A percentile compares a stretch with the other conserved stretches of the same genome.
These are phyloP conservation scores for Fomitopsis pinicola DNA, from an alignment of 1,284 basidiomycete species.

Conservation along the genomic window DNA sequence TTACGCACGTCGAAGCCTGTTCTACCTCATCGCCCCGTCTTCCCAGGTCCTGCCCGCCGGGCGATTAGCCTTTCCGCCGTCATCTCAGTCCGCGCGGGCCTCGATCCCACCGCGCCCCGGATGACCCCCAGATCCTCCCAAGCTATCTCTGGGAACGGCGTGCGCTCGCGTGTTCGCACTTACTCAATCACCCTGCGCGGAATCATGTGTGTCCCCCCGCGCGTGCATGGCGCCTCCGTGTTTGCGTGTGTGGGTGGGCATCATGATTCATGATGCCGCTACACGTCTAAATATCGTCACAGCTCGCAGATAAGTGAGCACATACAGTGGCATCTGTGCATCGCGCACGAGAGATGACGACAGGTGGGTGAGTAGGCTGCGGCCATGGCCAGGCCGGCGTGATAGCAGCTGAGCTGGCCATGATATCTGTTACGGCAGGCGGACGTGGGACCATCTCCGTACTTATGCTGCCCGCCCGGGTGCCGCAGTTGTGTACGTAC, in stretches of 20 bases:
- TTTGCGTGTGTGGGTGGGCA: too few relatives aligned
- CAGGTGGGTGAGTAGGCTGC: not conserved
- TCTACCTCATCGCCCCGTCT: not conserved
- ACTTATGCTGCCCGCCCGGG: not conserved
- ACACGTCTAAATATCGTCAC: too few relatives aligned
- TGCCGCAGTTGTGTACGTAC: not conserved
- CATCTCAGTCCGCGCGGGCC: not conserved
- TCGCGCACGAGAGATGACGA: not conserved
- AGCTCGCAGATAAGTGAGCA: not conserved
- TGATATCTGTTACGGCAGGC: not conserved
- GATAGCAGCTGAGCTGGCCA: not conserved
- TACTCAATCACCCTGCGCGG: too few relatives aligned
- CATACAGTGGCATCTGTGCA: not conserved
- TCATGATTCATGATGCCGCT: too few relatives aligned
- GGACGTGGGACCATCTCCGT: not conserved
- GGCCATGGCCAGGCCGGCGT: not conserved
- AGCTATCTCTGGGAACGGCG: too few relatives aligned
- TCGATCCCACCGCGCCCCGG: too few relatives aligned
- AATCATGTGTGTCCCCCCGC: too few relatives aligned
- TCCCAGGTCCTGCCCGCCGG: not conserved
- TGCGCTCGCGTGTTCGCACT: too few relatives aligned
- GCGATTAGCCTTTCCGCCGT: conserved; percentile 1
- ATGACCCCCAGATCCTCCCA: too few relatives aligned
- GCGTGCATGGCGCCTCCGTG: too few relatives aligned
- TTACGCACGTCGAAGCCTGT: not conserved